These are phyloP conservation scores for Pisolithus albus DNA, from an alignment of 768 basidiomycete species.

Conservation along the genomic window DNA sequence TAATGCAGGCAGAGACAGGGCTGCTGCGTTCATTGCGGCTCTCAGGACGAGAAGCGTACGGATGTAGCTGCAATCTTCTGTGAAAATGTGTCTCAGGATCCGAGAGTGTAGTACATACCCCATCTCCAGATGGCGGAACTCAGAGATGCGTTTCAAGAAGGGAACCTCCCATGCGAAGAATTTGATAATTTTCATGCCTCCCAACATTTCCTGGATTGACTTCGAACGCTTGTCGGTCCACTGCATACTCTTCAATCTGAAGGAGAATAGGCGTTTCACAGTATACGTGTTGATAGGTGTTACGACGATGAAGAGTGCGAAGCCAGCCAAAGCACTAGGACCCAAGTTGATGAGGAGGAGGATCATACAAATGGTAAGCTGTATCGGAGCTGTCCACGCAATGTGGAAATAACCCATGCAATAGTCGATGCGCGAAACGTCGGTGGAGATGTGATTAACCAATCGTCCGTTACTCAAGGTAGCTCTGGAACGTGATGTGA, in stretches of 20 bases:
- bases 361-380: conserved; percentile 68
- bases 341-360: conserved; percentile 73
- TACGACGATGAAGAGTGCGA: conserved; percentile 58
- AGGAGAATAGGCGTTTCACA: conserved; percentile 56
- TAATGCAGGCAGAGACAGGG: conserved; percentile 66
- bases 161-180: conserved; percentile 86
- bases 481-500: conserved; percentile 74
- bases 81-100: conserved; percentile 1
- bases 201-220: conserved; percentile 80
- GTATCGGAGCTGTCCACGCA: conserved; percentile 71
- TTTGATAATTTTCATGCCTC: conserved; percentile 90
- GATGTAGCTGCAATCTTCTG: conserved; percentile 40
- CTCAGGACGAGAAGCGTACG: conserved; percentile 61
- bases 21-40: conserved; percentile 60
- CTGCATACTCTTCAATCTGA: conserved; percentile 68
- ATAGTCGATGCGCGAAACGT: conserved; percentile 89
- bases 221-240: conserved; percentile 92
- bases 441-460: conserved; percentile 90
- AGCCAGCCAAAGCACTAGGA: conserved; percentile 46
- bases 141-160: conserved; percentile 66
- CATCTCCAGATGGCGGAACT: conserved; percentile 69
- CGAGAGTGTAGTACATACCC: conserved; percentile 29
- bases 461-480: conserved; percentile 82
- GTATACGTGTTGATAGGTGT: conserved; percentile 66
- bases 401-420: conserved; percentile 76